phyloP scores from a whole-genome alignment of 2,329 filamentous ascomycete genomes.

The Venturia asperata region DNA sequence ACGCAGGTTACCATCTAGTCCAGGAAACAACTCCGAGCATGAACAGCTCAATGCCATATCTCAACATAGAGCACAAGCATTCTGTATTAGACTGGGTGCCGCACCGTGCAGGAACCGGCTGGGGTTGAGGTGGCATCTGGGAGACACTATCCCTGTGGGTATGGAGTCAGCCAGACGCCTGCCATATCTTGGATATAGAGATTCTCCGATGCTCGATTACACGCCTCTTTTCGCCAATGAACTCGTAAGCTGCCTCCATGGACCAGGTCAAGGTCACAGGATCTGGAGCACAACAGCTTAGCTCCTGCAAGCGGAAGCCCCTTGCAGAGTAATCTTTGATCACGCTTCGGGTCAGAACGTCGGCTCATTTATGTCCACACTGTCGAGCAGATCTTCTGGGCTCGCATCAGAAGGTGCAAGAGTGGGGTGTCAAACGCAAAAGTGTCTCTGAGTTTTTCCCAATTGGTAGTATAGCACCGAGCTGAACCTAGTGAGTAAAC shows the following conservation, averaged over 20 bases:
- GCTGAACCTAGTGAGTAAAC: background rate
- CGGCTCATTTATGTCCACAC: background rate
- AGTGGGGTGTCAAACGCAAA: background rate
- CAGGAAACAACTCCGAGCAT: background rate
- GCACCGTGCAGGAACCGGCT: background rate
- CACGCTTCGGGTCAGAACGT: background rate
- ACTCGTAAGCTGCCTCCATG: background rate
- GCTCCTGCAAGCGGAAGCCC: background rate
- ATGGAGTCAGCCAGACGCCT: background rate
- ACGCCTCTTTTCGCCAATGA: background rate
- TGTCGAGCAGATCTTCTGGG: background rate
- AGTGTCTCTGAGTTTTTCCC: background rate
- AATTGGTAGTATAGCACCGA: background rate
- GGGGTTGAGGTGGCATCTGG: background rate
- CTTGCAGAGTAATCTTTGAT: background rate
- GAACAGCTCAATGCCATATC: background rate
- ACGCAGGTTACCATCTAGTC: background rate
- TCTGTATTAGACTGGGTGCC: background rate
- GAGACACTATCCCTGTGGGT: background rate
- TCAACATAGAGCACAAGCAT: background rate
- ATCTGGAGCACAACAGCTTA: background rate
- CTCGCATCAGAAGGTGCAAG: background rate
- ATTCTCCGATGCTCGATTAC: background rate
- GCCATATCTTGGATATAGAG: background rate
- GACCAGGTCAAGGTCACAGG: background rate